Evolutionary conservation across 768 basidiomycete genomes (phyloP), one percentile per base, ranked within the genome.

Genomic region (Rhizopogon salebrosus): DNA sequence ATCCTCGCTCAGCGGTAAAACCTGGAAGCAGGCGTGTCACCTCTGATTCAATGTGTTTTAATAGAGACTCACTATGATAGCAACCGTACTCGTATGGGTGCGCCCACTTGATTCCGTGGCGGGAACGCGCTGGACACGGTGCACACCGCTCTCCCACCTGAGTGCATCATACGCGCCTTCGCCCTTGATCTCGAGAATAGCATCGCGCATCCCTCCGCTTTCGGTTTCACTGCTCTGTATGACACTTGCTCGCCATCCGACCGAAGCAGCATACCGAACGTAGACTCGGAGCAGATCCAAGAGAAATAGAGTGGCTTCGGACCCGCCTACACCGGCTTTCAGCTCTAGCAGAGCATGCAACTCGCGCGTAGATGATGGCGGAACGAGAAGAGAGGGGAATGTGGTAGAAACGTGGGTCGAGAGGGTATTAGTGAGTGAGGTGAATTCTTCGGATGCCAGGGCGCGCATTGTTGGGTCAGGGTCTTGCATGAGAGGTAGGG

Each of bases 91-190:
- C 0, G 95, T 95, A 63, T 98, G 97, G 26, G 90, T 82, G 45
- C 95, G 75, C 5, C 95, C 95, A 54, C 82, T 84, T 2, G 86
- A 75, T 60, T 98, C 95, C 3, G 94, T 98, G 8, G 83, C 83
- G 1, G 97, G 97, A 1, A 98, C 90, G 38, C 97, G 71, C 71
- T 98, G 95, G 0, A 99, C 93, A 2, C 97, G 78, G 71, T 98
- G 97, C 0, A 99, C 93, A 2, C 97, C 97, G 54, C 89, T 93
- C 68, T 99, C 97, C 84, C 87, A 94, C 35, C 85, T 73, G 49
- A 98, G 66, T 1, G 74, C 45, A 34, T 94, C 94, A 60, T 89
- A 98, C 9, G 83, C 84, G 0, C 88, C 86, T 1, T 78, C 70
- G 0, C 92, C 91, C 54, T 85, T 84, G 11, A 95, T 72, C 62